A percentile compares a stretch with the other conserved stretches of the same genome.
These are phyloP conservation scores for Megacollybia platyphylla DNA, from an alignment of 1,284 basidiomycete species.

Conservation along the genomic window DNA sequence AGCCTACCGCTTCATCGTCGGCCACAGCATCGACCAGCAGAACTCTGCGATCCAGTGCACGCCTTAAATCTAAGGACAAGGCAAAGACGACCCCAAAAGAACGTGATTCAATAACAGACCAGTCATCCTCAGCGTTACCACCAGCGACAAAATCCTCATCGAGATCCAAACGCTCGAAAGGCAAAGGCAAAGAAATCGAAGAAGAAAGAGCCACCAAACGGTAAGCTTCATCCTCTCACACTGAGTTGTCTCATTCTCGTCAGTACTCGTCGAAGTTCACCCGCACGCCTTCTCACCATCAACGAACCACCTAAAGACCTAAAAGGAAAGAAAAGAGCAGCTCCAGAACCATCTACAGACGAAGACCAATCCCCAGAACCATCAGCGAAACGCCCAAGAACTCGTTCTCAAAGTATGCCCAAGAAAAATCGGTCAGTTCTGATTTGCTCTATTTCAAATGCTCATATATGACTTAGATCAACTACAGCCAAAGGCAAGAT, in stretches of 20 bases:
- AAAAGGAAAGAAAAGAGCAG: constrained; percentile 80
- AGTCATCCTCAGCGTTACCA: constrained; percentile 20
- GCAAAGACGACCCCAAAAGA: constrained; percentile 22
- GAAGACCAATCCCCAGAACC: constrained; percentile 42
- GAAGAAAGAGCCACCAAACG: constrained; percentile 42
- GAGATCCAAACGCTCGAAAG: constrained; percentile 42
- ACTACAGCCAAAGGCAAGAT: constrained; percentile 49
- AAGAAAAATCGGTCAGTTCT: constrained; percentile 51
- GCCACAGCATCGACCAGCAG: constrained; percentile 27
- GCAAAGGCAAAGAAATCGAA: constrained; percentile 54
- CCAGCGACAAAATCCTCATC: constrained; percentile 20
- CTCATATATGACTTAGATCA: constrained; percentile 18
- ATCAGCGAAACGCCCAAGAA: constrained; percentile 47
- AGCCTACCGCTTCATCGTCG: constrained; percentile 23
- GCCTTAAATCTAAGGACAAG: constrained; percentile 57
- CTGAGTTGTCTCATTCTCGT: constrained; percentile 10
- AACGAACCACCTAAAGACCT: constrained; percentile 59
- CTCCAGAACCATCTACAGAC: constrained; percentile 49
- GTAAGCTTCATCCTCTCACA: constrained; percentile 26
- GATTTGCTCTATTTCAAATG: constrained; percentile 7
- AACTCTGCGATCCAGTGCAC: constrained; percentile 56
- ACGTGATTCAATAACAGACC: constrained; percentile 20
- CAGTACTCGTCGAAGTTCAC: constrained; percentile 47
- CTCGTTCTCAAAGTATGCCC: constrained; percentile 59
- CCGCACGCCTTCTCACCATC: constrained; percentile 47